Evolutionary conservation across 129 eudicot species (phyloP).

Genomic region (Daucus carota): DH1_v3.0 NC_030385.2:277501-278000

Average conservation of each 20-base stretch:
- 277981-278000: not conserved
- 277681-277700: not conserved
- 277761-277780: not conserved
- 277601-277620: not conserved
- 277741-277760: no score
- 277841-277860: no score
- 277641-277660: not conserved
- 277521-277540: constrained; percentile 99
- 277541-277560: constrained; percentile 42
- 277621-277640: not conserved
- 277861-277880: no score
- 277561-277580: not conserved
- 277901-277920: not conserved
- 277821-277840: no score
- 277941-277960: not conserved
- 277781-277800: no score
- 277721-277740: not conserved
- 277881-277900: no score
- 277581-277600: not conserved
- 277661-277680: not conserved
- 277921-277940: not conserved
- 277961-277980: not conserved
- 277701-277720: not conserved
- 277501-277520: constrained; percentile 85
- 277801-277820: no score